Evolutionary conservation across 768 basidiomycete species (phyloP).

Genomic region (Suillus ampliporus): DNA sequence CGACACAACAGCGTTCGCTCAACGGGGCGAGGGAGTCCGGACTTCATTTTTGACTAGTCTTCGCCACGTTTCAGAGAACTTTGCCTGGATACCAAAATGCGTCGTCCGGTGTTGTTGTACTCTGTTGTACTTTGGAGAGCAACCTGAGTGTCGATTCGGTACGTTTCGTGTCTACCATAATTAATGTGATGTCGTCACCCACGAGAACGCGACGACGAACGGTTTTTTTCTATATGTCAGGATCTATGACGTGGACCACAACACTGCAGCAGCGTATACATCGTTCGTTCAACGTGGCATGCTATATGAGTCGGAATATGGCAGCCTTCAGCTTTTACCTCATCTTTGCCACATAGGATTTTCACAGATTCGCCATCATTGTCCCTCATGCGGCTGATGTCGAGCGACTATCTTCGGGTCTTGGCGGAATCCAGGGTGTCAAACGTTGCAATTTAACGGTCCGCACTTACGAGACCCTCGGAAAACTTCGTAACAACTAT

Average conservation of each 20-base stretch:
- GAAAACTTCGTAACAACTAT: conserved; percentile 16
- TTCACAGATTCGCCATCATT: too few species aligned
- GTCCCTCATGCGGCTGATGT: conserved; percentile 33
- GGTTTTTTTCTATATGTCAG: background rate
- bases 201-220: background rate
- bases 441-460: conserved; percentile 22
- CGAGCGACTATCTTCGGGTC: conserved; percentile 27
- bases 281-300: background rate
- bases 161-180: background rate
- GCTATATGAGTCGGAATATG: background rate
- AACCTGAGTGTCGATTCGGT: background rate
- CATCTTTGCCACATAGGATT: background rate
- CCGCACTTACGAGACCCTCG: conserved; percentile 9
- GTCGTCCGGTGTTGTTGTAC: background rate
- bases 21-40: background rate
- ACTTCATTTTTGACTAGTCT: background rate
- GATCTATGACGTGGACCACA: background rate
- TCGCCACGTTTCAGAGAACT: too few species aligned
- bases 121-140: too few species aligned
- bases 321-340: background rate
- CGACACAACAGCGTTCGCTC: background rate
- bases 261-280: background rate
- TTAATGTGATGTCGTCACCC: background rate
- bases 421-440: conserved; percentile 23
- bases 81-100: background rate